Percentiles rank a stretch among this genome's conserved stretches.
Conservation (phyloP, 1,284 basidiomycete species). For the Tremellales sp. region DNA sequence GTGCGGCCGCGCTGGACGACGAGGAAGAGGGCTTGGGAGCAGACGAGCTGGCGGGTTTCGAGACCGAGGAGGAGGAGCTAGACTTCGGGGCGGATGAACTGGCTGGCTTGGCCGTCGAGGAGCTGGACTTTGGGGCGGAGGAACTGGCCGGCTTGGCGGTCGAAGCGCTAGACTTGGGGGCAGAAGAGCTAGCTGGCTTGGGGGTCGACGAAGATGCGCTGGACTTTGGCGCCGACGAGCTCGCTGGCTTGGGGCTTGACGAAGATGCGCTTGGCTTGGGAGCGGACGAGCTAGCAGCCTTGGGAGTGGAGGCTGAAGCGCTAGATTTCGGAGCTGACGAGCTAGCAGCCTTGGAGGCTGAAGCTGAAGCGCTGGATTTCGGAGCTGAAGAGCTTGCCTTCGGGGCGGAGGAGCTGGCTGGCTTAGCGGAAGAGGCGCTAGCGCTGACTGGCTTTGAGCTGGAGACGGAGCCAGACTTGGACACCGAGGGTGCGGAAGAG, state of each 20-base stretch:
- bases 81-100: neutral
- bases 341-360: slow-evolving; percentile 8
- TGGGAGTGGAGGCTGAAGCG: neutral
- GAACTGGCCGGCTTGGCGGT: neutral
- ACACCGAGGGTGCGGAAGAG: neutral
- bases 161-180: no score
- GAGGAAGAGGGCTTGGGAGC: neutral
- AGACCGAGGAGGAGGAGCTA: neutral
- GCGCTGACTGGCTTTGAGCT: slow-evolving; percentile 1
- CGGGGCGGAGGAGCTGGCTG: slow-evolving; percentile 14
- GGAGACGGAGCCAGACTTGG: neutral
- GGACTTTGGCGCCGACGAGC: neutral
- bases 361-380: slow-evolving; percentile 7
- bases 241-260: neutral
- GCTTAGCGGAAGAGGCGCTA: slow-evolving; percentile 2
- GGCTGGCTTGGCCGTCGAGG: neutral
- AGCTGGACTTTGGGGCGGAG: no score
- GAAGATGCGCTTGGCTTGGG: neutral
- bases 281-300: neutral
- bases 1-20: neutral
- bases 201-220: neutral
- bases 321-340: neutral
- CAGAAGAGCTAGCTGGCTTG: neutral
- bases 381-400: neutral
- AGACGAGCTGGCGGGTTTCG: neutral